phyloP scores from a whole-genome alignment of 2,329 filamentous ascomycete species.

The Tolypocladium endophyticum region DNA sequence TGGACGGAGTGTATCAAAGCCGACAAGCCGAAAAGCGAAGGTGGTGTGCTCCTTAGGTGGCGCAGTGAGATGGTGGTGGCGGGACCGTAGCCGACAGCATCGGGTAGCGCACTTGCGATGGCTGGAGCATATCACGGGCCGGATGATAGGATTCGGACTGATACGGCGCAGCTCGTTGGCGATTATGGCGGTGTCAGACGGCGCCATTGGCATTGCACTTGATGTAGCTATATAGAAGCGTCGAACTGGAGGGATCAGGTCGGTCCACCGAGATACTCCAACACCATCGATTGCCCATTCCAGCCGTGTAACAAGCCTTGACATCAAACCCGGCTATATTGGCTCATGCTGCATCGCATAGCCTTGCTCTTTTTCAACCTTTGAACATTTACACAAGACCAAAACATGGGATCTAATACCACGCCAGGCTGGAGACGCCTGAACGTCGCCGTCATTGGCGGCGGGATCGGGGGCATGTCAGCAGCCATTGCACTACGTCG shows the following conservation, averaged over 20 bases:
- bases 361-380: background rate
- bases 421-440: slow-evolving; percentile 31
- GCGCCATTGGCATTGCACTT: background rate
- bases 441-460: slow-evolving; percentile 32
- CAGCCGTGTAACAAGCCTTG: background rate
- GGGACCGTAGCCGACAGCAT: background rate
- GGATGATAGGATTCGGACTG: background rate
- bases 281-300: background rate
- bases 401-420: slow-evolving; percentile 13
- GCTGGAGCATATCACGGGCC: background rate
- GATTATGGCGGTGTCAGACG: background rate
- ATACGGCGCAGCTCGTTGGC: background rate
- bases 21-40: background rate
- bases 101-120: background rate
- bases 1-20: background rate
- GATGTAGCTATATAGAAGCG: background rate
- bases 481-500: slow-evolving; percentile 35
- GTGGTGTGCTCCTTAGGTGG: background rate
- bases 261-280: background rate
- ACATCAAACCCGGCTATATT: background rate
- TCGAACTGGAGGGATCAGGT: background rate
- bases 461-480: slow-evolving; percentile 37
- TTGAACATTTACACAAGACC: background rate
- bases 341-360: background rate
- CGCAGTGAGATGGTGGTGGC: background rate